Base-by-base conservation (phyloP, 108 stramenopile genomes). In the Pseudonitzschia multiseries region DNA sequence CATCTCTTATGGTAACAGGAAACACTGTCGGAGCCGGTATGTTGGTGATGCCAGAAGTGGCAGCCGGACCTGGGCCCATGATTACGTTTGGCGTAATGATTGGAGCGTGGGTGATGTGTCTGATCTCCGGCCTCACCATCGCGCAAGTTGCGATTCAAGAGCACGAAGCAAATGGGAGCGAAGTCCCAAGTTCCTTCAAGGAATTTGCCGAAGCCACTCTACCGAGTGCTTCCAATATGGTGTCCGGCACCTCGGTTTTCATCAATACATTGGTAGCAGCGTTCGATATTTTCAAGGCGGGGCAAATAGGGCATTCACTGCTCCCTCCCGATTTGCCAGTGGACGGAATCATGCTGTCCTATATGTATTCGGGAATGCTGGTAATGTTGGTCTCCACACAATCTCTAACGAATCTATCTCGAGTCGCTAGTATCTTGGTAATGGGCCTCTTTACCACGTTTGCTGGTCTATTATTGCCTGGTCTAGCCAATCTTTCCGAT, bases 21-120 rank as follows among this genome's bases (percentile, higher is more conserved):
- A 93, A 93, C 68, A 90, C 92, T 9, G 86, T 93, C n/a, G 92
- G 92, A 17, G 88, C 89, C 9, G 67, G 83, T 13, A 81, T 83
- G 72, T 75, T 92, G 27, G 89, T 86, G 0, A 67, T 90, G 29
- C 89, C 92, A 3, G 84, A 86, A 33, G 56, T 88, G 15, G 83
- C 83, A 18, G 76, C 73, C 18, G 83, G 81, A 15, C 83, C 88
- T 27, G 89, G 89, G 22, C 64, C 89, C 70, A 75, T 57, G 8
- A 70, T 82, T 44, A 82, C 86, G 6, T 75, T 80, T 18, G 69
- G 33, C 24, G 50, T 93, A 28, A 87, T 89, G 56, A 24, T 78
- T 8, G 86, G 81, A 72, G 67, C 87, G 3, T 93, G 83, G 67
- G 18, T 82, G 6, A 76, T 89, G 57, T 89, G 90, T 67, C 75